These are phyloP conservation scores for Stylosanthes scabra DNA, from an alignment of 331 rosid species.

Conservation along the genomic window DNA sequence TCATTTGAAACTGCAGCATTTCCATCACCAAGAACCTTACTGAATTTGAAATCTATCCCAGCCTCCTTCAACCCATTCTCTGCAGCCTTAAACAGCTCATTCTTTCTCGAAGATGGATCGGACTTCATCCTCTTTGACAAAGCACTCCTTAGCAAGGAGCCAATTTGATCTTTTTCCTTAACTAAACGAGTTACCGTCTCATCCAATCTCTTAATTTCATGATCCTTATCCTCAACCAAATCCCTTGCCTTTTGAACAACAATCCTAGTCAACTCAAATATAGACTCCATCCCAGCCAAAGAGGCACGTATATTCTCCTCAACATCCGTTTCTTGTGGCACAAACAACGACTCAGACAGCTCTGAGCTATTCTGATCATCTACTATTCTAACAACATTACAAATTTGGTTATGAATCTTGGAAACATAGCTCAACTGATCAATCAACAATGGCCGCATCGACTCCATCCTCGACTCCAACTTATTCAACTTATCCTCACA, in stretches of 20 bases:
- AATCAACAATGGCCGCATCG: slow-evolving; percentile 72
- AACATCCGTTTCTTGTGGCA: slow-evolving; percentile 84
- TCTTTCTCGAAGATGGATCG: slow-evolving; percentile 62
- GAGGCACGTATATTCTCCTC: slow-evolving; percentile 90
- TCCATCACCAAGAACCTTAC: slow-evolving; percentile 70
- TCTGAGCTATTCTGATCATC: slow-evolving; percentile 68
- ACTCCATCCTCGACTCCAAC: slow-evolving; percentile 60
- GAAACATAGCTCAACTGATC: slow-evolving; percentile 85
- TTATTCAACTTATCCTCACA: slow-evolving; percentile 70
- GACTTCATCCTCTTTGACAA: slow-evolving; percentile 69
- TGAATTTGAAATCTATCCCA: slow-evolving; percentile 89
- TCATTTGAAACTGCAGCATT: slow-evolving; percentile 50
- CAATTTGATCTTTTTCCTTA: slow-evolving; percentile 92
- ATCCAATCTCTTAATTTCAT: slow-evolving; percentile 66
- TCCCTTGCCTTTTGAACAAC: slow-evolving; percentile 71
- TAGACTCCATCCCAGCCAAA: slow-evolving; percentile 95
- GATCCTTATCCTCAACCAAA: slow-evolving; percentile 68
- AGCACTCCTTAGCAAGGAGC: slow-evolving; percentile 88
- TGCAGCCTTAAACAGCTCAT: slow-evolving; percentile 77
- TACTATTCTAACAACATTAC: slow-evolving; percentile 58
- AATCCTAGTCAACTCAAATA: slow-evolving; percentile 64
- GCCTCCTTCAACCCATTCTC: slow-evolving; percentile 92
- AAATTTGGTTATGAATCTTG: slow-evolving; percentile 78
- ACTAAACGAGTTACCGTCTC: slow-evolving; percentile 69
- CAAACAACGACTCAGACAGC: slow-evolving; percentile 80